Percentiles rank a stretch among this genome's conserved stretches.
These are phyloP conservation scores for Naganishia albida DNA, from an alignment of 1,284 basidiomycete species.

Conservation along the genomic window DNA sequence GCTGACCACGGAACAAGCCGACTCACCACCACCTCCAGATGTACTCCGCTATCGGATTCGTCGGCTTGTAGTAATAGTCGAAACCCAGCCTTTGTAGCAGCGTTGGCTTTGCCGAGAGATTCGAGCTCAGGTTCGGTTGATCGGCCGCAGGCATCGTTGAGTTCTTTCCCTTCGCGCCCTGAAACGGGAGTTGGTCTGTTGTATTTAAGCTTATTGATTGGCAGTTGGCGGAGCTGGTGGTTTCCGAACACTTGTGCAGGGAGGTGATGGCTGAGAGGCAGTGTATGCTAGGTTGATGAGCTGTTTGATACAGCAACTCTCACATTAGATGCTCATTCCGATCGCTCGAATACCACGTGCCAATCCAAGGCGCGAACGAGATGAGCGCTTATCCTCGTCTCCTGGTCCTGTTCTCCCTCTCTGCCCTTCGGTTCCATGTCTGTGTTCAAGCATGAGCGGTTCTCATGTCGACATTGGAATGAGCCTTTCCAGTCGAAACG, in stretches of 20 bases:
- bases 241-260: no score
- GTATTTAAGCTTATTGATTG: neutral
- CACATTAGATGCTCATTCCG: conserved; percentile 6
- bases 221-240: no score
- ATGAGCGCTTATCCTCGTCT: neutral
- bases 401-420: neutral
- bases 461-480: no score
- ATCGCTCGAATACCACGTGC: neutral
- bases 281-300: no score
- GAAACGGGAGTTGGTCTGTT: no score
- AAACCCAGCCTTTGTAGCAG: conserved; percentile 16
- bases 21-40: conserved; percentile 22
- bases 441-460: no score
- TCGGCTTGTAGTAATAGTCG: conserved; percentile 24
- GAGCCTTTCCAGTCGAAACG: no score
- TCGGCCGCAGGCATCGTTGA: conserved; percentile 4
- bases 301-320: neutral
- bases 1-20: neutral
- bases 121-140: conserved; percentile 17
- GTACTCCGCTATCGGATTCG: conserved; percentile 19
- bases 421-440: no score
- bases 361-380: neutral
- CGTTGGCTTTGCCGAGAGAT: conserved; percentile 23
- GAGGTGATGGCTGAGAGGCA: no score
- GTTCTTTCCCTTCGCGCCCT: neutral